Base-by-base conservation (phyloP, 2,329 filamentous ascomycete genomes). In the Aspergillus nomiae region DNA sequence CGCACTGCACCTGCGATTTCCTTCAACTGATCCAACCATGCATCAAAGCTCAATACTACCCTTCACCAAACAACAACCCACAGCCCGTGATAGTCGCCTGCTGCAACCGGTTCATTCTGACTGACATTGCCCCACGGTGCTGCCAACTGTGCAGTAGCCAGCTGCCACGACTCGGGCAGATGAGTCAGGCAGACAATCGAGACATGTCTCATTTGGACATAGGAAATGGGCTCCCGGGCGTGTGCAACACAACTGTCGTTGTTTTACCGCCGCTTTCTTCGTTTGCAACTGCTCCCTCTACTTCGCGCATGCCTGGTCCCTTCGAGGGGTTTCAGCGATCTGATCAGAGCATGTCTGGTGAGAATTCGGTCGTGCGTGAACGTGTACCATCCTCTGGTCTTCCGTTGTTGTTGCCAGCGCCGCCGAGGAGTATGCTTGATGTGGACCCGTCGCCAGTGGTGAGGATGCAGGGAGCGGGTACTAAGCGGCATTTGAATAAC, bases 11-110 rank as follows among this genome's bases (percentile, higher is more conserved):
- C 59, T 69, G 65, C 63, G 24, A 59, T 38, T 66, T 68, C 65
- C 58, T 62, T 53, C 65, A 67, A 54, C 68, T 71, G 19, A 45
- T 69, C 60, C 65, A 65, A 46, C 69, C 68, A 26, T 71, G 69
- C 46, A 14, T 46, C 36, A 32, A 48, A 24, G 65, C 62, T 12
- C 56, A 50, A 9, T 38, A 56, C 43, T 55, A 58, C 41, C 59
- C 61, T 1, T 59, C 66, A 1, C 62, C 58, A 19, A 58, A 62
- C 24, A n/a, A 43, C 26, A 67, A 65, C 45, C 60, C 63, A 2
- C 59, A 63, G 30, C 65, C 64, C 19, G 46, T 70, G 16, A 50
- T 71, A 50, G 34, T 56, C 10, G 60, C 61, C 53, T 68, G 66
- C 45, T 45, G 32, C 3, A 55, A 14, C 21, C 43, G 48, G 16